A percentile compares a stretch with the other conserved stretches of the same genome.
phyloP scores from a whole-genome alignment of 2,329 filamentous ascomycete species.

The Scytalidium lignicola region DNA sequence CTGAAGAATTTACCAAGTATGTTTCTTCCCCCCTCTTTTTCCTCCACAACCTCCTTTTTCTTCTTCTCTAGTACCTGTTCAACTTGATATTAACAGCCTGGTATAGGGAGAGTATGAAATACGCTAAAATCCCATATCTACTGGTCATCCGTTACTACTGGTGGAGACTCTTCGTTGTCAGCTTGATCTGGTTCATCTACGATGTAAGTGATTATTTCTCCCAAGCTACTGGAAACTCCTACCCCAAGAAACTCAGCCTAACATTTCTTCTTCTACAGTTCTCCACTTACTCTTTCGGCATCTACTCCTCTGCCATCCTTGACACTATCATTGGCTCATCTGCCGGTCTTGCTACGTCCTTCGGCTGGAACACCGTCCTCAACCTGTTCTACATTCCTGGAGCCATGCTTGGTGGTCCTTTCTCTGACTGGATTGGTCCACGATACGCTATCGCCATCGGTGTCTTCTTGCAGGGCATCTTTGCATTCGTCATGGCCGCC shows the following conservation, averaged over 20 bases:
- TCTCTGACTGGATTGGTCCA: constrained; percentile 75
- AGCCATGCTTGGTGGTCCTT: constrained; percentile 69
- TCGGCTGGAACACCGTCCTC: constrained; percentile 85
- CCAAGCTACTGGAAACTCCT: not conserved
- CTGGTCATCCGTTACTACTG: constrained; percentile 65
- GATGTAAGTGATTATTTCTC: constrained; percentile 42
- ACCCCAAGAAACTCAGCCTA: not conserved
- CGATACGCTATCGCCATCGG: constrained; percentile 67
- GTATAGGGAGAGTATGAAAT: constrained; percentile 28
- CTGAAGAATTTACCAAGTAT: constrained; percentile 62
- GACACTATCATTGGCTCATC: constrained; percentile 53
- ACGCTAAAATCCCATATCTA: constrained; percentile 47
- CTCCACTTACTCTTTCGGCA: constrained; percentile 76
- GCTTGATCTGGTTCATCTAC: constrained; percentile 80
- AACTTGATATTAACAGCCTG: constrained; percentile 10
- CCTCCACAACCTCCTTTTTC: too few relatives aligned
- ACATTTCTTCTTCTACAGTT: constrained; percentile 47
- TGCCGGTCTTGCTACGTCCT: constrained; percentile 66
- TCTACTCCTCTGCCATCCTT: constrained; percentile 77
- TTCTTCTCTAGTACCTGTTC: too few relatives aligned
- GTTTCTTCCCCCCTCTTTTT: not conserved
- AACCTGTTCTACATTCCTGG: constrained; percentile 88
- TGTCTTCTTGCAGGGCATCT: constrained; percentile 65
- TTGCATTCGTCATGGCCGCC: constrained; percentile 87
- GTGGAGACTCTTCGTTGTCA: constrained; percentile 63